Percentiles rank a stretch among this genome's conserved stretches.
phyloP scores from a whole-genome alignment of 805 yeast genomes.

The Candida pseudoglaebosa region DNA sequence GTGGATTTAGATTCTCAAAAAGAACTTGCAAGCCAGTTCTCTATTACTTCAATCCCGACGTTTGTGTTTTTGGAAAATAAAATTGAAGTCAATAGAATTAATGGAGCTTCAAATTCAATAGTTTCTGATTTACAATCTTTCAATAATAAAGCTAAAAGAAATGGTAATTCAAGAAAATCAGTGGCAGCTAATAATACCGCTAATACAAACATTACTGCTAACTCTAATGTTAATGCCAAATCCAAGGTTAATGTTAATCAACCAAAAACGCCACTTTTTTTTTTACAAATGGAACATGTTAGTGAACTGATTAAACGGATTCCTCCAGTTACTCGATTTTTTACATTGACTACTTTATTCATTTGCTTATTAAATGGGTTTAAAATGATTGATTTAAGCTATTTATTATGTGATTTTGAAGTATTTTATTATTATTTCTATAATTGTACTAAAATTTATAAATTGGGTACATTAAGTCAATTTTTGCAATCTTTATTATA shows the following conservation, averaged over 20 bases:
- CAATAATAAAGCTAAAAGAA: constrained; percentile 20
- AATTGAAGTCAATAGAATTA: constrained; percentile 27
- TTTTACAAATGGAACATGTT: constrained; percentile 3
- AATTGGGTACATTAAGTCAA: constrained; percentile 3
- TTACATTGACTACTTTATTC: constrained; percentile 46
- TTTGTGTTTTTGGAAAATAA: constrained; percentile 33
- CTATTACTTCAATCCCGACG: constrained; percentile 38
- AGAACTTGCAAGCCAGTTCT: constrained; percentile 29
- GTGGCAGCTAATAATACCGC: constrained; percentile 1
- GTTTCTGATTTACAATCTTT: constrained; percentile 22
- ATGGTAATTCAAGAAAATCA: constrained; percentile 12
- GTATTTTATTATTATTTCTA: constrained; percentile 9
- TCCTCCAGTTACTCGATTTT: constrained; percentile 60
- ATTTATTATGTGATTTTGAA: constrained; percentile 13
- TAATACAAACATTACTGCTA: neutral
- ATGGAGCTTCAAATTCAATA: constrained; percentile 25
- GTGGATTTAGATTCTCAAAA: constrained; percentile 44
- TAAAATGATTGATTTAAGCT: constrained; percentile 5
- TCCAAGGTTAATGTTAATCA: too few species aligned
- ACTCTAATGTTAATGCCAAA: neutral
- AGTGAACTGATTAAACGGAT: constrained; percentile 30
- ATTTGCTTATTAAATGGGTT: constrained; percentile 30
- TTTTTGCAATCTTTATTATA: constrained; percentile 7
- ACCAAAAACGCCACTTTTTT: neutral
- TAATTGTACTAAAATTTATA: constrained; percentile 3